Evolutionary conservation across 1,139 yeast genomes (phyloP).

Genomic region (Diutina rugosa): DNA sequence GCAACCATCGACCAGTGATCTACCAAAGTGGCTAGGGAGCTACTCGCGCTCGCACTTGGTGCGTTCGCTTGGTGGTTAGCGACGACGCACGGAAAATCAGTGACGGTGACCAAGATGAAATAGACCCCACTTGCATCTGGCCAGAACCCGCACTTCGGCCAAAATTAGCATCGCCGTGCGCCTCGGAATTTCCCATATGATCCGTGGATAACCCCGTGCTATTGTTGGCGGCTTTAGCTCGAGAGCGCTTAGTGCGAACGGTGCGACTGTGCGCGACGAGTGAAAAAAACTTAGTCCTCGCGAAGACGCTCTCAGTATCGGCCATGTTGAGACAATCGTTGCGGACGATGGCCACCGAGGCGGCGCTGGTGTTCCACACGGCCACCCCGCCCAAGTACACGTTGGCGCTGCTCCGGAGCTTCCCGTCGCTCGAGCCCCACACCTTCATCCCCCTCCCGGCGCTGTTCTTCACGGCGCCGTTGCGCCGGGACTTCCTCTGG

Average conservation of each 20-base stretch:
- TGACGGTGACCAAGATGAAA: too few relatives aligned
- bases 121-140: too few relatives aligned
- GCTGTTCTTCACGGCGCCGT: constrained; percentile 52
- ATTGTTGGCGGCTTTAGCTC: too few relatives aligned
- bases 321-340: constrained; percentile 2
- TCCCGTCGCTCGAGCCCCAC: constrained; percentile 84
- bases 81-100: too few relatives aligned
- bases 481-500: constrained; percentile 89
- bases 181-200: too few relatives aligned
- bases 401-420: constrained; percentile 66
- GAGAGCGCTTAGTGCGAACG: background rate
- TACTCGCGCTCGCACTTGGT: too few relatives aligned
- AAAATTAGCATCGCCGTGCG: too few relatives aligned
- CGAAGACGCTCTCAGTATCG: constrained; percentile 4
- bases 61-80: too few relatives aligned
- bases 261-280: background rate
- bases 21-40: too few relatives aligned
- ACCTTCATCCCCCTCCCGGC: constrained; percentile 66
- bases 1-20: too few relatives aligned
- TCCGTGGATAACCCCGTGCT: too few relatives aligned
- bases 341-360: constrained; percentile 3
- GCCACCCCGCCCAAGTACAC: constrained; percentile 57
- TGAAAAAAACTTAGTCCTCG: constrained; percentile 9
- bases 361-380: constrained; percentile 4
- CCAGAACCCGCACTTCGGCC: too few relatives aligned